Evolutionary conservation across 106 monocot species (phyloP), one percentile per base, ranked within the genome.

Genomic region (Triglochin maritima): DNA sequence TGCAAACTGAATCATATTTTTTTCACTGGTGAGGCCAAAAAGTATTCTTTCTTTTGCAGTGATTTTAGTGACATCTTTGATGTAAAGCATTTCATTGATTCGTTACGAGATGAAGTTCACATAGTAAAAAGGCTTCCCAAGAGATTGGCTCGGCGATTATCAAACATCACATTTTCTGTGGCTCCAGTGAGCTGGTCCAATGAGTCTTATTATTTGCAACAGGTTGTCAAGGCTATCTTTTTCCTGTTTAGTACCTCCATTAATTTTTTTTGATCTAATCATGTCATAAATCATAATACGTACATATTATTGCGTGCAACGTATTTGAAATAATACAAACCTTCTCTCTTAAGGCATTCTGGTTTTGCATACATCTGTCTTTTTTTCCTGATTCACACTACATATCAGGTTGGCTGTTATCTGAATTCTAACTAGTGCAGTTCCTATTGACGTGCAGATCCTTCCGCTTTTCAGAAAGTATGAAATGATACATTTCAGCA

Each of bases 121-220:
- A 84, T 96, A 50, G 55, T 84, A 63, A 86, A 81, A 70, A 88
- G 80, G 49, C 78, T 98, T 16, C 91, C 91, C 7, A 88, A 84
- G 77, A 86, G 66, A 65, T 66, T 84, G 47, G 70, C 42, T 56
- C 61, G 42, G 57, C 69, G 75, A 8, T 13, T 47, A 41, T 59
- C 74, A 61, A 74, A 65, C 60, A 56, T n/a, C 58, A 49, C 78
- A 65, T 70, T 86, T 63, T 12, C 53, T 10, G 85, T 98, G 91
- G 79, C 81, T 71, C 96, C 96, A 59, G 78, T 91, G 45, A 98
- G 91, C 65, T 98, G 96, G 96, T 98, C 96, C 49, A 82, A 79
- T 66, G 91, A 91, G 59, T 82, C 78, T 49, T 98, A 98, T 77
- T 98, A 98, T 74, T 69, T 98, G 73, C 62, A 83, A 49, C 91